Conservation (phyloP, 2,329 filamentous ascomycete genomes). For the Penicillium freii region DNA sequence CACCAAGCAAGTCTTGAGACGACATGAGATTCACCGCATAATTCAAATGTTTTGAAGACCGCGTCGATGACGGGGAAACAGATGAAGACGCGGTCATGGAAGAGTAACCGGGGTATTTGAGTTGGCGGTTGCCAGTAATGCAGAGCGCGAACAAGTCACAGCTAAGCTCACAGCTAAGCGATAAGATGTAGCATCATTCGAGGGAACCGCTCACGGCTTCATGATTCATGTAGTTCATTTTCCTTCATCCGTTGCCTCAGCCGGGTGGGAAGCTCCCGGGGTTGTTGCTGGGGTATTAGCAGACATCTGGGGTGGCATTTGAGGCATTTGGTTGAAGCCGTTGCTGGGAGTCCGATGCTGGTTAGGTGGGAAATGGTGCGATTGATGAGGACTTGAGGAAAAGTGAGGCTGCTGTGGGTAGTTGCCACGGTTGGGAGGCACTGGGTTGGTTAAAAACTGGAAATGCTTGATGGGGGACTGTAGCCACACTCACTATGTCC, state of each 20-base stretch:
- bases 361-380: constrained; percentile 60
- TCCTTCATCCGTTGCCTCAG: constrained; percentile 47
- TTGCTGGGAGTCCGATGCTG: constrained; percentile 57
- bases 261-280: constrained; percentile 39
- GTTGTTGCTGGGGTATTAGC: constrained; percentile 30
- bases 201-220: constrained; percentile 3
- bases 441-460: constrained; percentile 49
- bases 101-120: constrained; percentile 3
- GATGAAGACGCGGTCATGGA: constrained; percentile 5
- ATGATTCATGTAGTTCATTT: constrained; percentile 42
- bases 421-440: constrained; percentile 58
- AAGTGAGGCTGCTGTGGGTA: constrained; percentile 64
- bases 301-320: constrained; percentile 47
- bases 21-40: constrained; percentile 6
- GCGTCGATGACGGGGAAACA: constrained; percentile 2
- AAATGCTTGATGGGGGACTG: constrained; percentile 13
- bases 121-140: constrained; percentile 7
- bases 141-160: constrained; percentile 3
- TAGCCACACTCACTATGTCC: constrained; percentile 66
- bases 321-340: constrained; percentile 51
- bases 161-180: constrained; percentile 3
- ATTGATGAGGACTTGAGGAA: constrained; percentile 63
- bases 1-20: constrained; percentile 13
- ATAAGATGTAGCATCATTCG: constrained; percentile 5
- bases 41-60: constrained; percentile 3